Evolutionary conservation across 768 basidiomycete genomes (phyloP), one percentile per base, ranked within the genome.

Genomic region (Leccinum uliginosum): DNA sequence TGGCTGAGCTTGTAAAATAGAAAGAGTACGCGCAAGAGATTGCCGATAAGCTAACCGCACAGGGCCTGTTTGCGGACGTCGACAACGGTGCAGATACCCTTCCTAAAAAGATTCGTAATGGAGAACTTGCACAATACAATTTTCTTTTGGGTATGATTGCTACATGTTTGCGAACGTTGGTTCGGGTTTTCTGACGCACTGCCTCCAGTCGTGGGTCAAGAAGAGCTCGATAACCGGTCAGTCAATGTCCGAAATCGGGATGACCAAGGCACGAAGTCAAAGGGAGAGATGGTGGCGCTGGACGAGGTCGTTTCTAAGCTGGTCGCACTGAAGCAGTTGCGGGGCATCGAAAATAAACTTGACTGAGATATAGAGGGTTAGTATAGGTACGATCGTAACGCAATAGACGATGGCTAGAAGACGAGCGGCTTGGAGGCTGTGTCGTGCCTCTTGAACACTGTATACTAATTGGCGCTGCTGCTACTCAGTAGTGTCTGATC

Each of bases 191-290:
- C 35, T 40, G 14, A 23, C 5, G 15, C 54, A 17, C 26, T 32
- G 6, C 6, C n/a, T 53, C 15, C 64, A 97, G 96, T 98, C 57
- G 96, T 98, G 54, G 97, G 97, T 27, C 87, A 95, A 67, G 90
- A 93, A 62, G 97, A 99, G 74, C 75, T 92, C 54, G 87, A 93
- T 57, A 77, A 80, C 45, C 82, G 81, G 43, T 91, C 96, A 6
- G 97, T 98, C 61, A 98, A 99, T 67, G 85, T 98, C 17, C 85
- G 96, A 57, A 98, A 98, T 72, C 85, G 97, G 34, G 96, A 98
- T 71, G 93, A 98, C 64, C 83, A 88, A 32, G 93, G 91, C 21
- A 87, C 81, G 54, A 96, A 98, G 72, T 80, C 86, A 3, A 84
- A 87, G 71, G 83, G 84, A 9, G 85, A 91, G 73, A 87, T 86